A percentile compares a stretch with the other conserved stretches of the same genome.
Conservation (phyloP, 208 protist genomes). For the Acanthamoeba healyi region DNA sequence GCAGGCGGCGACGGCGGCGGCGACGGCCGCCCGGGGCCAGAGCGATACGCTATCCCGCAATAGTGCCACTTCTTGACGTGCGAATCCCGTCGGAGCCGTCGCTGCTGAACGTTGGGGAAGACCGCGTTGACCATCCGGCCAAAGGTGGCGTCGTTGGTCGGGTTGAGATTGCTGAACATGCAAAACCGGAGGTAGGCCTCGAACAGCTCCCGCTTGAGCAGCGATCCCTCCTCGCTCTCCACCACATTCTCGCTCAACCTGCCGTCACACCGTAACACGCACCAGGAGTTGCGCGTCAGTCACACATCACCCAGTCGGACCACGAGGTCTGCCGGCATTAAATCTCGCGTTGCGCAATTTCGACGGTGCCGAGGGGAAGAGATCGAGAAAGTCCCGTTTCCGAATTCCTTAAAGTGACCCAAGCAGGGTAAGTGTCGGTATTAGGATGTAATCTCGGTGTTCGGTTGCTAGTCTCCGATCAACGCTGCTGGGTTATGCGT, state of each 20-base stretch:
- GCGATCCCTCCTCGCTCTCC: neutral
- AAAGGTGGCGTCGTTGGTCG: conserved; percentile 59
- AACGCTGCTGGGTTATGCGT: too few relatives aligned
- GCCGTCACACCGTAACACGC: neutral
- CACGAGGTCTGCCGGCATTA: too few relatives aligned
- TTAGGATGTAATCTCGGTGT: too few relatives aligned
- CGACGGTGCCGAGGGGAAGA: too few relatives aligned
- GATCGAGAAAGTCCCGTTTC: too few relatives aligned
- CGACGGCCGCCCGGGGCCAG: too few relatives aligned
- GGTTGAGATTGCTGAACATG: neutral
- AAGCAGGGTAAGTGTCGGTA: too few relatives aligned
- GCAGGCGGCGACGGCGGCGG: too few relatives aligned
- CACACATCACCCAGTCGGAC: too few relatives aligned
- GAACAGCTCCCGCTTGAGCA: conserved; percentile 39
- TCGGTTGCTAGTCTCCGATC: too few relatives aligned
- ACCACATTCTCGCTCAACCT: conserved; percentile 7
- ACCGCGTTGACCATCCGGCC: neutral
- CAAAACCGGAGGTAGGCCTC: conserved; percentile 33
- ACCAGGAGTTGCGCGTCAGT: neutral
- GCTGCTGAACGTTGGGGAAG: conserved; percentile 8
- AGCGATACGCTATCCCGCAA: conserved; percentile 12
- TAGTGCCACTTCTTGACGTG: conserved; percentile 61
- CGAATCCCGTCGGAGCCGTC: neutral
- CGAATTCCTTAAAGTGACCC: too few relatives aligned
- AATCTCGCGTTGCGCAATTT: too few relatives aligned